These are phyloP conservation scores for Coccinonectria pachysandricola DNA, from an alignment of 2,329 filamentous ascomycete genomes.

Conservation along the genomic window DNA sequence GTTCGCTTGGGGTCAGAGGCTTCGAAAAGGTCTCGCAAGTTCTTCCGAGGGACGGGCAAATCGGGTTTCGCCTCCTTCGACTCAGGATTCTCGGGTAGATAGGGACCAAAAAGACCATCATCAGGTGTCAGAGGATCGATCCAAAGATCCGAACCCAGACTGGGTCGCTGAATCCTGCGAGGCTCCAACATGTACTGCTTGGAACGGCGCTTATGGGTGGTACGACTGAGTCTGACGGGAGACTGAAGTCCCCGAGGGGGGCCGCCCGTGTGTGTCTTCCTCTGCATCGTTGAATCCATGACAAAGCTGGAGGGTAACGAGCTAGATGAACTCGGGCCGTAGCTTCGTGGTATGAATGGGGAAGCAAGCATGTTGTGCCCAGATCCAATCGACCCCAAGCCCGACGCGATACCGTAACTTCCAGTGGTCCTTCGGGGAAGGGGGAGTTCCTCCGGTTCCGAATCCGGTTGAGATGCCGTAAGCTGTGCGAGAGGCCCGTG, in stretches of 20 bases:
- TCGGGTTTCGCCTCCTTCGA: no score
- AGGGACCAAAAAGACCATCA: no score
- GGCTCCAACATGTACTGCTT: slow-evolving; percentile 36
- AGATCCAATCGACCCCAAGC: slow-evolving; percentile 13
- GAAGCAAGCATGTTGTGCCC: slow-evolving; percentile 36
- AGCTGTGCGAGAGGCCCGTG: slow-evolving; percentile 51
- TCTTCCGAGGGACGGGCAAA: slow-evolving; percentile 33
- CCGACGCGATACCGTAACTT: no score
- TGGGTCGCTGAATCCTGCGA: slow-evolving; percentile 40
- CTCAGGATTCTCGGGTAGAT: no score
- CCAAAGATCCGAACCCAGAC: slow-evolving; percentile 45
- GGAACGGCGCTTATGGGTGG: slow-evolving; percentile 45
- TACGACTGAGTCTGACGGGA: slow-evolving; percentile 42
- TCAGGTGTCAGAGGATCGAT: slow-evolving; percentile 29
- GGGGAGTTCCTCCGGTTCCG: slow-evolving; percentile 12
- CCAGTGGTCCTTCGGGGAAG: no score
- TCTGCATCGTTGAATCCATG: slow-evolving; percentile 22
- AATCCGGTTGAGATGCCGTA: slow-evolving; percentile 30
- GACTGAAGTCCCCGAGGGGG: slow-evolving; percentile 42
- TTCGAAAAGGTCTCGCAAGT: slow-evolving; percentile 31
- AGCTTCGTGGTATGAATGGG: slow-evolving; percentile 47
- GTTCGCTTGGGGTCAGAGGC: slow-evolving; percentile 18
- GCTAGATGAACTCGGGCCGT: slow-evolving; percentile 50
- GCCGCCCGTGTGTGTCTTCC: slow-evolving; percentile 40
- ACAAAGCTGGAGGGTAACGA: slow-evolving; percentile 31